phyloP scores from a whole-genome alignment of 2,329 filamentous ascomycete species.

The Amauroascus verrucosus region DNA sequence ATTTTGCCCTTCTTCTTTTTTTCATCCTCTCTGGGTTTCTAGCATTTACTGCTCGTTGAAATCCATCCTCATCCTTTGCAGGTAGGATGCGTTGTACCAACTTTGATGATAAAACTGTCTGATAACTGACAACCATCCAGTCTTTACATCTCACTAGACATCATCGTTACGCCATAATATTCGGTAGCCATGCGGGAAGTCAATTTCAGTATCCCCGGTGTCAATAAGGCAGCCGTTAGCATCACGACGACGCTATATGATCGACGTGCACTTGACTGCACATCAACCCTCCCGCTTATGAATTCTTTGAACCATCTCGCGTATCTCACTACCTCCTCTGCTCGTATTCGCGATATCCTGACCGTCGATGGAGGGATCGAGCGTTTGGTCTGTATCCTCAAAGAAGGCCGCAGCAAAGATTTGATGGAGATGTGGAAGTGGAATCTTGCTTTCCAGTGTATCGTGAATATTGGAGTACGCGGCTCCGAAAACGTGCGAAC shows the following conservation, averaged over 20 bases:
- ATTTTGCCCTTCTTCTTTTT: background rate
- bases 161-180: background rate
- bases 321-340: conserved; percentile 95
- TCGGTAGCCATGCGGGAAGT: conserved; percentile 83
- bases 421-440: conserved; percentile 99
- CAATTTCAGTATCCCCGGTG: conserved; percentile 98
- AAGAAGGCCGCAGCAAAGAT: conserved; percentile 91
- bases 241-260: conserved; percentile 98
- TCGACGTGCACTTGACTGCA: conserved; percentile 93
- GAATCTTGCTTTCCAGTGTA: conserved; percentile 97
- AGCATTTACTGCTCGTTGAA: background rate
- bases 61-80: background rate
- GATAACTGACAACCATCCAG: background rate
- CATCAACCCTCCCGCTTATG: conserved; percentile 91
- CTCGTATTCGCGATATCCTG: conserved; percentile 91
- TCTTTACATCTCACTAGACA: background rate
- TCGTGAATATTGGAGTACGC: conserved; percentile 95
- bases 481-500: conserved; percentile 91
- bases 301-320: conserved; percentile 98
- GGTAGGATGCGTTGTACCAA: background rate
- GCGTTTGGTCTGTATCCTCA: conserved; percentile 90
- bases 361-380: conserved; percentile 98
- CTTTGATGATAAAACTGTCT: background rate
- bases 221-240: conserved; percentile 97
- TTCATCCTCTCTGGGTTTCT: background rate